Percentiles rank a stretch among this genome's conserved stretches.
Conservation (phyloP, 768 basidiomycete genomes). For the Cubamyces sp. region DNA sequence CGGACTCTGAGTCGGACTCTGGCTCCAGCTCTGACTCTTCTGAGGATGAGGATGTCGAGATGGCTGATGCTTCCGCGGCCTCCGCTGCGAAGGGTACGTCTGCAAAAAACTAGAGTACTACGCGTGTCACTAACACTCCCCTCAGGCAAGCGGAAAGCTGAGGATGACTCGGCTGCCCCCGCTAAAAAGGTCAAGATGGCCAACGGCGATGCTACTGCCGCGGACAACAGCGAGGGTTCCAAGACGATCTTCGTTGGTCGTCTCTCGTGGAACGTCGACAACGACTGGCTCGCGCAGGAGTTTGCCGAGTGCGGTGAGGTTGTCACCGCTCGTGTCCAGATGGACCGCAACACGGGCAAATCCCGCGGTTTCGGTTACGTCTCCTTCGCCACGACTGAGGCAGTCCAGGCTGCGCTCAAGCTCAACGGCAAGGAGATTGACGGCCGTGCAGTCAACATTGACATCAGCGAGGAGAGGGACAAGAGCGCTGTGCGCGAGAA, state of each 20-base stretch:
- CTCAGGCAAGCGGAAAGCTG: constrained; percentile 84
- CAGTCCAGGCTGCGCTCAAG: constrained; percentile 79
- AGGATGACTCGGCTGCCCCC: constrained; percentile 57
- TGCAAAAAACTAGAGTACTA: constrained; percentile 1
- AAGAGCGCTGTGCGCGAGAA: constrained; percentile 62
- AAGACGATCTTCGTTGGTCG: constrained; percentile 89
- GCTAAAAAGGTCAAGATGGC: constrained; percentile 84
- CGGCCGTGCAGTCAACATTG: constrained; percentile 85
- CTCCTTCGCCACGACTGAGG: constrained; percentile 68
- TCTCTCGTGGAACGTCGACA: constrained; percentile 96
- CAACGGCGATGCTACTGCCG: constrained; percentile 50
- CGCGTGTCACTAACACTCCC: not conserved
- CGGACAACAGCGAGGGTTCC: constrained; percentile 48
- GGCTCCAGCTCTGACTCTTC: constrained; percentile 28
- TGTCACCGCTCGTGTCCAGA: constrained; percentile 84
- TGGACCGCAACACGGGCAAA: constrained; percentile 78
- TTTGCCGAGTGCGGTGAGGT: constrained; percentile 91
- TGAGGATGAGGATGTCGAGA: constrained; percentile 60
- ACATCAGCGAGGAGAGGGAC: constrained; percentile 71
- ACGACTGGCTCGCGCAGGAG: constrained; percentile 91
- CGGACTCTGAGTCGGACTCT: constrained; percentile 21
- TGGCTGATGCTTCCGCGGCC: constrained; percentile 48
- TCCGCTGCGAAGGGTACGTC: constrained; percentile 44
- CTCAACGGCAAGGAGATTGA: constrained; percentile 91
- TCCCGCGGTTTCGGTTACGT: constrained; percentile 89